A percentile compares a stretch with the other conserved stretches of the same genome.
These are phyloP conservation scores for Psidium guajava DNA, from an alignment of 345 rosid genomes.

Conservation along the genomic window DNA sequence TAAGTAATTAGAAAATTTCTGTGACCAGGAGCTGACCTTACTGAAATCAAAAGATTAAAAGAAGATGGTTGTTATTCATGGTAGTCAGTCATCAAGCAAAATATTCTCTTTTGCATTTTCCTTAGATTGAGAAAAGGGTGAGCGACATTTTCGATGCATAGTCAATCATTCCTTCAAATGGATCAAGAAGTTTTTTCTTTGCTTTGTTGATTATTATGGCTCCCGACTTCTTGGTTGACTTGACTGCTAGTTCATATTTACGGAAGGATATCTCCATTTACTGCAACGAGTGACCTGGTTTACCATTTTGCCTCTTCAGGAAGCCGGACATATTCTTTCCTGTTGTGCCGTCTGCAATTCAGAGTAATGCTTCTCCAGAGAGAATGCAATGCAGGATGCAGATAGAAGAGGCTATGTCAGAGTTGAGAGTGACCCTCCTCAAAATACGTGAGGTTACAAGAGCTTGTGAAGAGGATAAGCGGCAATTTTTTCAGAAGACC, in stretches of 20 bases:
- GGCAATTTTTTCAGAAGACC: neutral
- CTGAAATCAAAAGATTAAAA: neutral
- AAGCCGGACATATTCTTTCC: constrained; percentile 32
- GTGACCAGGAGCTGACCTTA: neutral
- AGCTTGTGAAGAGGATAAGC: neutral
- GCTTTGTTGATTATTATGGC: neutral
- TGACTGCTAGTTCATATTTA: neutral
- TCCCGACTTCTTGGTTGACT: neutral
- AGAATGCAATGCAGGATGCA: neutral
- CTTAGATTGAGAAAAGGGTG: neutral
- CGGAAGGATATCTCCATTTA: neutral
- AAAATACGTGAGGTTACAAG: neutral
- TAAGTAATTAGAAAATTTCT: neutral
- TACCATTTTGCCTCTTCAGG: constrained; percentile 9
- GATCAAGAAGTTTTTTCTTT: neutral
- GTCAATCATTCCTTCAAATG: neutral
- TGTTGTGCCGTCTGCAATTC: neutral
- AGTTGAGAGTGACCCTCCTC: neutral
- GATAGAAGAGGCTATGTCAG: neutral
- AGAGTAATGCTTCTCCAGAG: neutral
- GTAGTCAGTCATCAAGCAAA: neutral
- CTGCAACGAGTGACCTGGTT: neutral
- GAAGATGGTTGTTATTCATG: neutral
- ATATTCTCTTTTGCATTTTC: neutral
- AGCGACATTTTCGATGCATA: neutral